Evolutionary conservation across 2,329 filamentous ascomycete genomes (phyloP), one percentile per base, ranked within the genome.

Genomic region (Lasiodiplodia sp.): DNA sequence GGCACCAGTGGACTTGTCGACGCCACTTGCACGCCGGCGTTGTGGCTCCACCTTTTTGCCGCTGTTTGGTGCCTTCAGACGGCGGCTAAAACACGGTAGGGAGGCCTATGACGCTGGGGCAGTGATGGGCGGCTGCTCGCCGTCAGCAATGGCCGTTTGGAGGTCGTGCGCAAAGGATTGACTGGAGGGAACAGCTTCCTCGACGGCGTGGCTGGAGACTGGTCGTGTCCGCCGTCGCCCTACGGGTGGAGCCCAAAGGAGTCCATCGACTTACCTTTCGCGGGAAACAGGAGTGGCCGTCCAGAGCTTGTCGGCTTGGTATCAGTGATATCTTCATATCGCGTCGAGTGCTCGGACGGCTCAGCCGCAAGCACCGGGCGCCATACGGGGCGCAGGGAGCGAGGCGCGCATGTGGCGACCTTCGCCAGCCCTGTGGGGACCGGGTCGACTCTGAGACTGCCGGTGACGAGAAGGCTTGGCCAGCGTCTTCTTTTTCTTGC

Each of bases 391-490:
- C 58, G 58, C 60, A 52, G 47, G 60, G 60, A 64, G 60, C 60
- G 60, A 64, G 60, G 60, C 28, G 31, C 44, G 47, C 25, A 31
- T 64, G 60, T 64, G 60, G 60, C 47, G 60, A 52, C 51, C 44
- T 52, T 52, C 51, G 60, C 60, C 37, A 64, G 60, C 60, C 60
- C 60, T 52, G 60, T 64, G 60, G 60, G 38, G 60, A 47, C 47
- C 47, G 60, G 44, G 28, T 23, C 23, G 60, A 64, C 28, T 64
- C 60, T 64, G 60, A 64, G 60, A 64, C 60, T 64, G 60, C 44
- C 60, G 60, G 60, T 64, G 44, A 52, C 60, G 60, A 64, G 44
- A 52, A 37, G 60, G 60, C 60, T 64, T 64, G 60, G 60, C 60
- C 47, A 62, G 44, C 47, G 23, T 34, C 58, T 62, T 52, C 31